Evolutionary conservation across 2,329 filamentous ascomycete genomes (phyloP), one percentile per base, ranked within the genome.

Genomic region (Pseudogymnoascus sp.): DNA sequence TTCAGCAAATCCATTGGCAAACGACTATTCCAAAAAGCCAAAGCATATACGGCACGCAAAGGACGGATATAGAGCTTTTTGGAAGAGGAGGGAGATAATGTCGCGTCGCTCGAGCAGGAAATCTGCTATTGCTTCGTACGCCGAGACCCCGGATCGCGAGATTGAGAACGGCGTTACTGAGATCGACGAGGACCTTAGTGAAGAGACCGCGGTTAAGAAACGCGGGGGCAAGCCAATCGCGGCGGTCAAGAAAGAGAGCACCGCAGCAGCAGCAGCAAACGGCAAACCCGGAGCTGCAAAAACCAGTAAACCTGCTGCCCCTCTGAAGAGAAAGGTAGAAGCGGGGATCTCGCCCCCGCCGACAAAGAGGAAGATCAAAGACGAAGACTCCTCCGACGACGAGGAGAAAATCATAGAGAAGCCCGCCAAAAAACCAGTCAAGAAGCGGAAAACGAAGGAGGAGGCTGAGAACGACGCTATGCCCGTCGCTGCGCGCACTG

Each of bases 401-500:
- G 64, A 42, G 42, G 63, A 67, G n/a, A 63, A 66, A 18, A 64
- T 65, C 31, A 63, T 61, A 35, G 66, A 67, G n/a, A 56, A 63
- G 5, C 63, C 63, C 4, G 68, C 66, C 3, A 67, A 68, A 21
- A 70, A 71, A 42, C 47, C 50, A 3, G 69, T 65, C 25, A 74
- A 74, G 59, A 83, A 82, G 70, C 74, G 78, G 12, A 85, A 83
- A 71, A 80, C 80, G 40, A 82, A 84, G 67, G 79, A 82, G 68
- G 81, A 84, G 65, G 82, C 84, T 66, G 77, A 79, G 62, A 77
- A 78, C 60, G 80, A 80, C 67, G 76, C 77, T 8, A 84, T 85
- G 79, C 86, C 90, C 0, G 75, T 96, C 1, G 87, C 86, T 18
- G 77, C 80, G 25, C 83, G 94, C 37, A 92, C 91, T 0, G 76